Evolutionary conservation across 495 filamentous ascomycete genomes (phyloP), one percentile per base, ranked within the genome.

Genomic region (Lophium mytilinum): DNA sequence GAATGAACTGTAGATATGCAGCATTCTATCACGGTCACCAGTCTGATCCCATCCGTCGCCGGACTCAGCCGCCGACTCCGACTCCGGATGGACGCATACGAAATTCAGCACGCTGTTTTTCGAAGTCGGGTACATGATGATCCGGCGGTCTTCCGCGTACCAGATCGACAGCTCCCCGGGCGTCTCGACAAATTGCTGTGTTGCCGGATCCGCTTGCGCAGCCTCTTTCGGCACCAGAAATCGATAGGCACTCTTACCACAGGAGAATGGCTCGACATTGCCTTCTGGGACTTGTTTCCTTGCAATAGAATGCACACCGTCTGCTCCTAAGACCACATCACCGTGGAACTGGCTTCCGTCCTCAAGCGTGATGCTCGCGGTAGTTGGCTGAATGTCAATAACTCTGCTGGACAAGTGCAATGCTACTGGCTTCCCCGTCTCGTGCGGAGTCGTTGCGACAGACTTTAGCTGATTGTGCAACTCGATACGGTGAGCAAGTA

Each of bases 191-290:
- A 78, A 63, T 0, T 70, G 68, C 11, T 64, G 69, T 0, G 77
- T 79, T 14, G 71, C 68, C 0, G 78, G 72, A 55, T 83, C 78
- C 24, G 70, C 71, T 4, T 71, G 63, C 0, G 75, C 75, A 9
- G 66, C 62, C 33, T 76, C 61, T 3, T 73, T 70, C 3, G 72
- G 66, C 1, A 85, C 70, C 2, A 83, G 63, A 63, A 86, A 85
- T n/a, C 83, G 74, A 66, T 82, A 86, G 1, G 82, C 82, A 49
- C 73, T 77, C 55, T 77, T 80, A 7, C 82, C 80, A 6, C 75
- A 76, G 55, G 75, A 68, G 43, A 73, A 72, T 4, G 77, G 64
- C 14, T 69, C 68, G 21, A 70, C 39, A 10, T 70, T 66, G 11
- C 64, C 67, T 19, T 70, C 72, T 24, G 69, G 60, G 1, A 76